phyloP scores from a whole-genome alignment of 148 eudicot species.

The Silene uniflora region DNA sequence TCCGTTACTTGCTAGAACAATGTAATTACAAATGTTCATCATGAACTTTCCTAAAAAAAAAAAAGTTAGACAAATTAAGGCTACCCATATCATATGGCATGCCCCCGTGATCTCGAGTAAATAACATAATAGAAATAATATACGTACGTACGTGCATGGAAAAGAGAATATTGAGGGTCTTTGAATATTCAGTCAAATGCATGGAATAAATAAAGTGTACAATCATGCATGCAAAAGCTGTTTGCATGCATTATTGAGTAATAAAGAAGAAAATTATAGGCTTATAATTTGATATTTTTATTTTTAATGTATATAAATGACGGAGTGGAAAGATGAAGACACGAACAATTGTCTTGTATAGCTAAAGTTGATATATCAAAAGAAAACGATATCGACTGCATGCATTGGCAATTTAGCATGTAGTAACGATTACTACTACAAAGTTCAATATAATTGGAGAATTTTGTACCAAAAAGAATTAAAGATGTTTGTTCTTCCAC shows the following conservation, averaged over 20 bases:
- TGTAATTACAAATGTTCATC: too few species aligned
- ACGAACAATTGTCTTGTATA: slow-evolving; percentile 20
- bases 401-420: background rate
- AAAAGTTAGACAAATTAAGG: too few species aligned
- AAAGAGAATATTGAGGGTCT: slow-evolving; percentile 8
- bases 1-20: too few species aligned
- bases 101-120: background rate
- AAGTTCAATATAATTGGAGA: slow-evolving; percentile 18
- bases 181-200: slow-evolving; percentile 31
- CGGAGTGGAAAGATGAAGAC: slow-evolving; percentile 21
- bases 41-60: too few species aligned
- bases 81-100: too few species aligned
- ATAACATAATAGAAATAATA: background rate
- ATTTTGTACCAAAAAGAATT: slow-evolving; percentile 5
- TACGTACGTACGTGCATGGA: slow-evolving; percentile 16
- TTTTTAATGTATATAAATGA: background rate
- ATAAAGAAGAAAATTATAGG: slow-evolving; percentile 5
- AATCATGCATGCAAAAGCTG: slow-evolving; percentile 14
- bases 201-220: slow-evolving; percentile 17
- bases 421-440: slow-evolving; percentile 17
- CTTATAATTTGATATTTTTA: background rate
- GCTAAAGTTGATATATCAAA: slow-evolving; percentile 15
- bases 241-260: slow-evolving; percentile 10
- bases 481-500: slow-evolving; percentile 4
- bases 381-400: slow-evolving; percentile 16